Evolutionary conservation across 78 protist genomes (phyloP).

Genomic region (Pelomyxa schiedti): DNA sequence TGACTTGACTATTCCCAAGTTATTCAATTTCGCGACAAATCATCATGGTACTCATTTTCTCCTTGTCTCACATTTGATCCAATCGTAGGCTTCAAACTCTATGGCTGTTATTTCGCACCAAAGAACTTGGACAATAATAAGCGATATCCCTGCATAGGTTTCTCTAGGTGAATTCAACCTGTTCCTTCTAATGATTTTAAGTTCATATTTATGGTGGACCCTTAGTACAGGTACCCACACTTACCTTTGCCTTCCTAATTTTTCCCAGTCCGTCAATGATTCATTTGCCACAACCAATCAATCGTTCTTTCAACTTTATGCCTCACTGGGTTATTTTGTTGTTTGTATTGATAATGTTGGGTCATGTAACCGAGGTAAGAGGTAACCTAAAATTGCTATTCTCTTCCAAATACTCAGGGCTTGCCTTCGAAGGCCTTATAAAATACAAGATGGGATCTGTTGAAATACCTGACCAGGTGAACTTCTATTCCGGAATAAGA

Average conservation of each 20-base stretch:
- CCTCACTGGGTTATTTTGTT: constrained; percentile 37
- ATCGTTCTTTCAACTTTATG: constrained; percentile 19
- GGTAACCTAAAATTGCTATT: too few relatives aligned
- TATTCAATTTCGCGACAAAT: not conserved
- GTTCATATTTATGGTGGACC: not conserved
- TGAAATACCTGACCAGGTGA: constrained; percentile 64
- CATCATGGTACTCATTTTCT: too few relatives aligned
- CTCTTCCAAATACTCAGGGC: too few relatives aligned
- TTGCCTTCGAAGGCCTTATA: constrained; percentile 10
- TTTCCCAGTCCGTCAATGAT: not conserved
- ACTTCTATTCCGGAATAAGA: too few relatives aligned
- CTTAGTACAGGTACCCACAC: not conserved
- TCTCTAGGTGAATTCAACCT: constrained; percentile 53
- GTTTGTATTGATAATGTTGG: constrained; percentile 58
- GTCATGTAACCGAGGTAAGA: constrained; percentile 47
- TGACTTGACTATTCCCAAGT: not conserved
- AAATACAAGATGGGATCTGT: constrained; percentile 50
- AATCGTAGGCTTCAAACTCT: constrained; percentile 5
- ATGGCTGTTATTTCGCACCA: constrained; percentile 18
- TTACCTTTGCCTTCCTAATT: not conserved
- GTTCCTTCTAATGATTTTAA: too few relatives aligned
- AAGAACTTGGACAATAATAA: not conserved
- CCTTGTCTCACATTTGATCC: constrained; percentile 14
- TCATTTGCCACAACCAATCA: not conserved
- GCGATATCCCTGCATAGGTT: constrained; percentile 19